Base-by-base conservation (phyloP, 2,329 filamentous ascomycete genomes). In the Endothia cerciana region DNA sequence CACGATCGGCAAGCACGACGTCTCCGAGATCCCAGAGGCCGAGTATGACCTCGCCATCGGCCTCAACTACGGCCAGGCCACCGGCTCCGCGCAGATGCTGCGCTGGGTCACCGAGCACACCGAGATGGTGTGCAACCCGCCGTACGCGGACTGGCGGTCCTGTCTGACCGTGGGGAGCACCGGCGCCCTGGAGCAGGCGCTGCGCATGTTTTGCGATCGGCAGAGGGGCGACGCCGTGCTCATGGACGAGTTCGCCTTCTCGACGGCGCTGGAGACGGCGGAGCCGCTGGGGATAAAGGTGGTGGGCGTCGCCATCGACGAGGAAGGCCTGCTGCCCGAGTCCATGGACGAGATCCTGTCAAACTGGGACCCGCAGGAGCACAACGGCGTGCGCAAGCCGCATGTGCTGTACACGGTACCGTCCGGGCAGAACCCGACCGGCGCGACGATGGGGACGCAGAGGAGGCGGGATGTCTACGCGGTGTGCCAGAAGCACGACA, bases 81-180 rank as follows among this genome's bases (percentile, higher is more conserved):
- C 88, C 22, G 95, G 95, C 22, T 88, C 92, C 13, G 91, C 93
- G 3, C 95, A 97, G 79, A 83, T 99, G 77, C 81, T 97, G 69
- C 89, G 95, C 67, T 98, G 91, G 80, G 84, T 98, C 60, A 96
- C 94, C 0, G 95, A 99, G 81, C 95, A 98, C 79, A 97, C 94
- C 0, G 94, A 99, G 79, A 87, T 98, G 64, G 88, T 97, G 19
- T 92, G 93, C 77, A 84, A 87, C 68, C 94, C 94, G 19, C 92
- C 92, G 0, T 98, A 98, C 75, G 85, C 89, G 22, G 94, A 99
- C 80, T 99, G 95, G 95, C 84, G 87, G 70, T 92, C 92, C 72
- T 89, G 89, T 63, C 84, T 97, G 80, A 94, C 89, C 2, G 86
- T 94, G 49, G 95, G 94, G 62, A 95, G 89, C 77, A 98, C 95